Conservation (phyloP, 495 filamentous ascomycete genomes). For the Neurospora tetrasperma region DNA sequence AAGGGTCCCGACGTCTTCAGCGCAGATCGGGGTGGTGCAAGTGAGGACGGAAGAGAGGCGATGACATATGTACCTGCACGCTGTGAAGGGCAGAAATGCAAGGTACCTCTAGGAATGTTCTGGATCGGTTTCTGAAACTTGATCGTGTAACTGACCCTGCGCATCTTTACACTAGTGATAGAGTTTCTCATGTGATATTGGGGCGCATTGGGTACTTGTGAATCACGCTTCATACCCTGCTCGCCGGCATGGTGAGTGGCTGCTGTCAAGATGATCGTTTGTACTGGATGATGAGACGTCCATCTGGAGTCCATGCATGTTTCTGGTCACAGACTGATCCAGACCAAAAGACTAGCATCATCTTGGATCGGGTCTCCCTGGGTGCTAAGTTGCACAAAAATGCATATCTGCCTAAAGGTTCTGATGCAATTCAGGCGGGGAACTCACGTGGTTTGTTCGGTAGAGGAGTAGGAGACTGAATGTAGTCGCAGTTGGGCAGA, state of each 20-base stretch:
- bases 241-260: not conserved
- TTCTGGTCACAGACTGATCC: not conserved
- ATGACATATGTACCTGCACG: too few species aligned
- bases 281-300: not conserved
- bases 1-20: too few species aligned
- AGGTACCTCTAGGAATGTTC: not conserved
- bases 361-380: not conserved
- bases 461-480: not conserved
- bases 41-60: too few species aligned
- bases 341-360: not conserved
- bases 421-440: not conserved
- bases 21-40: too few species aligned
- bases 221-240: not conserved
- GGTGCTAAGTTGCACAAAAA: not conserved
- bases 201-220: not conserved
- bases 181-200: not conserved
- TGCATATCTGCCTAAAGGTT: not conserved
- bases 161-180: not conserved
- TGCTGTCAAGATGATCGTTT: not conserved
- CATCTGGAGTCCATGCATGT: not conserved
- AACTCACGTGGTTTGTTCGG: not conserved
- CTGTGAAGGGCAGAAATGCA: too few species aligned
- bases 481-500: not conserved
- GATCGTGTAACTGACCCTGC: not conserved
- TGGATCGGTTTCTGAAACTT: not conserved